Base-by-base conservation (phyloP, 257 asterid species). In the Vinca minor region DNA sequence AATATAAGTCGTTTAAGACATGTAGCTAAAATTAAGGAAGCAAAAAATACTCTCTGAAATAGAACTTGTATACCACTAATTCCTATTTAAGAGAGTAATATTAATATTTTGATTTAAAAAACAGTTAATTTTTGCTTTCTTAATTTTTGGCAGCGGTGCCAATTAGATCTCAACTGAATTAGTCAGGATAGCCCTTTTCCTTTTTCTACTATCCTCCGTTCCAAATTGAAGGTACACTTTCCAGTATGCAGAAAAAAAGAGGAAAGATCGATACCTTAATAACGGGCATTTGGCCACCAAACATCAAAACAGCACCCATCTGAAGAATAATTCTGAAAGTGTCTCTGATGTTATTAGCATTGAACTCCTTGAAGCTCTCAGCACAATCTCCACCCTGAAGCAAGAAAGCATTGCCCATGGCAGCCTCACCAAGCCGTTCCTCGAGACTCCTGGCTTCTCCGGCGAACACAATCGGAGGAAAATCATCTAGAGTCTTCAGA, bases 341-440 rank as follows among this genome's bases (percentile, higher is more conserved):
- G 65, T 88, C 96, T 52, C 96, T 76, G 0, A 88, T 88, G 44
- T 88, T 85, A 75, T 80, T 82, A 1, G 89, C 94, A 73, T 76
- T 76, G 61, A 88, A 88, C 81, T 88, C 96, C 58, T 88, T 85
- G 58, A 88, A 88, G 73, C 96, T 88, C 84, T 88, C 96, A 0
- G 96, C 96, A 39, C 96, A 88, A 77, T 88, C 96, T 20, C 96
- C 96, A 0, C 94, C 96, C 55, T 88, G 96, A 6, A 88, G 76
- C 66, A 88, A 74, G 49, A 88, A 88, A 0, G 96, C 96, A 18
- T 82, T 76, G 3, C 96, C 96, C 89, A 77, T 71, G 29, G 94
- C 94, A 9, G 96, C 96, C 70, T 88, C 89, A 1, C 59, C 96
- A 9, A 88, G 80, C 3, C 78, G 66, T 32, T 88, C 96, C 76